Base-by-base conservation (phyloP, 2,329 filamentous ascomycete genomes). In the Aspergillus aculeatus region DNA sequence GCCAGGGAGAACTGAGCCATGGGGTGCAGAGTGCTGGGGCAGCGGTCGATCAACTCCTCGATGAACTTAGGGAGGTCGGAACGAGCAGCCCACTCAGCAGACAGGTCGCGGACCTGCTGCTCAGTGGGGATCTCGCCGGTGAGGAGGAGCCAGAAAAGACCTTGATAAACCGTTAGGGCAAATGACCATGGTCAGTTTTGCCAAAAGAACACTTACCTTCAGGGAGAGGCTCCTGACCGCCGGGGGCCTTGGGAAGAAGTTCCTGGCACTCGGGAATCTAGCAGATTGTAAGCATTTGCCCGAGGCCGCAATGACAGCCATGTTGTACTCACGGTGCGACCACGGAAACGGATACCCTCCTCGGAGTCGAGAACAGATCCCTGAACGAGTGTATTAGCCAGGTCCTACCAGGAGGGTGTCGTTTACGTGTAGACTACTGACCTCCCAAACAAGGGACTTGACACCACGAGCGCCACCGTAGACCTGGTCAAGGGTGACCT, bases 1-100 rank as follows among this genome's bases (percentile, higher is more conserved):
- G 95, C 95, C 74, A 99, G 84, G 62, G 95, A 98, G 86, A 99
- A 96, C 84, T 99, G 95, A 65, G 95, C 94, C 95, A 99, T 99
- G 79, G 95, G 95, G 88, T 99, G 95, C 71, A 99, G 91, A 81
- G 96, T 92, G 83, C 86, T 95, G 72, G 95, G 95, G 90, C 94
- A 98, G 85, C 95, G 92, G 88, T 99, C 95, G 82, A 99, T 96
- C 78, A 99, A 90, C 85, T 99, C 95, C 85, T 96, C 93, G 75
- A 99, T 87, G 82, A 96, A 98, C 84, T 96, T 96, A 83, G 95
- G 95, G 70, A 99, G 83, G 75, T 96, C 92, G 81, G 95, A 92
- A 75, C 95, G 93, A 77, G 95, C 95, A 78, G 95, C 95, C 95
- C 94, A 98, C 83, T 99, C 95, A 65, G 95, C 94, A 69, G 95